A percentile compares a stretch with the other conserved stretches of the same genome.
phyloP scores from a whole-genome alignment of 202 grass and related monocot genomes.

The Carex arenaria region DNA sequence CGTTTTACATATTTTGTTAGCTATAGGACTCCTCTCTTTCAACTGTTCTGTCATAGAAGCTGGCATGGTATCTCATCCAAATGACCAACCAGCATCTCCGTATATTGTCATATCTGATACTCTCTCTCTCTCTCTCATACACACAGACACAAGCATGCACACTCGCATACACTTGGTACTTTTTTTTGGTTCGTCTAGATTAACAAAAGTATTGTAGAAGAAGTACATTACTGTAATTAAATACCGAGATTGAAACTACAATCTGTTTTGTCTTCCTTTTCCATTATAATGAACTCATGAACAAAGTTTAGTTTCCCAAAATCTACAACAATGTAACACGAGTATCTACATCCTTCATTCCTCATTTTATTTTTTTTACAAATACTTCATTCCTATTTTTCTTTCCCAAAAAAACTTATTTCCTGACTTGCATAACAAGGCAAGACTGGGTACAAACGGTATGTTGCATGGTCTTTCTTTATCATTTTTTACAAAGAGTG shows the following conservation, averaged over 20 bases:
- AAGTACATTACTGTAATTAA: background rate
- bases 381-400: background rate
- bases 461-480: background rate
- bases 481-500: background rate
- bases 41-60: background rate
- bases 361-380: too few species aligned
- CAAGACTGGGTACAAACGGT: background rate
- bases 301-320: background rate
- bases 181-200: background rate
- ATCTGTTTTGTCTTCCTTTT: background rate
- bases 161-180: background rate
- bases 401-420: background rate
- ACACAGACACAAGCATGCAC: background rate
- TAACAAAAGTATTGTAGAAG: background rate
- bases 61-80: conserved; percentile 3
- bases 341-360: background rate
- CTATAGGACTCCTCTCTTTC: background rate
- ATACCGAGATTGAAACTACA: background rate
- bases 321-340: background rate
- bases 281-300: background rate
- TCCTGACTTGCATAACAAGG: background rate
- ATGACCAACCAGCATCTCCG: background rate
- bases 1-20: background rate
- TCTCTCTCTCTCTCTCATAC: background rate
- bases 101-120: conserved; percentile 17